Base-by-base conservation (phyloP, 306 rosid species). In the Dalbergia cultrata region DNA sequence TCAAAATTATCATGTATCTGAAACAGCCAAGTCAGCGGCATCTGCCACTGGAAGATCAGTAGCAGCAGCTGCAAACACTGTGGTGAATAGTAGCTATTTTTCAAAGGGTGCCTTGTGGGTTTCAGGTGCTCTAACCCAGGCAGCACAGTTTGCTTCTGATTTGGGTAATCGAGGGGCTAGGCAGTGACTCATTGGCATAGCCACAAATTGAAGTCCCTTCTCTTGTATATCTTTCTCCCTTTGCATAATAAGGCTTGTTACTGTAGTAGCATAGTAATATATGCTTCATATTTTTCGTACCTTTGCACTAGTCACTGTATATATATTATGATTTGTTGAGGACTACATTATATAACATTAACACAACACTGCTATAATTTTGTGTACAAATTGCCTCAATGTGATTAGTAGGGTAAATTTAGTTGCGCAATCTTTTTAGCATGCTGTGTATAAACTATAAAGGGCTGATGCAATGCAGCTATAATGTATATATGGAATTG, bases 101-200 rank as follows among this genome's bases (percentile, higher is more conserved):
- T 87, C 97, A 0, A 85, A 77, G 85, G 98, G 97, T 69, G 97
- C 98, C 81, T 82, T 91, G 81, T 91, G 95, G 97, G 67, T 91
- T 66, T 91, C 95, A 1, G 97, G 86, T 43, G 95, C 93, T 78
- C 87, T 85, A 45, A 78, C 82, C 44, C 60, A 82, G 16, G 86
- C 86, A 0, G 89, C 97, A 26, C 81, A 95, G 79, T 91, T 61
- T 76, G 97, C 94, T 76, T 86, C 97, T 57, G 96, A 95, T 76
- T 72, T 92, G 85, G 99, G 95, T 22, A 71, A 64, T 78, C 90
- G 52, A 7, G 78, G 86, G 4, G 60, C 26, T 69, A 67, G 62
- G 26, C 89, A 84, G 26, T 90, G 85, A 88, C 21, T 11, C 9
- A 52, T 52, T 52, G 54, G 54, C 45, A 54, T 70, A 72, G 56